A percentile compares a stretch with the other conserved stretches of the same genome.
Conservation (phyloP, 2,329 filamentous ascomycete genomes). For the Aschersonia sp. region DNA sequence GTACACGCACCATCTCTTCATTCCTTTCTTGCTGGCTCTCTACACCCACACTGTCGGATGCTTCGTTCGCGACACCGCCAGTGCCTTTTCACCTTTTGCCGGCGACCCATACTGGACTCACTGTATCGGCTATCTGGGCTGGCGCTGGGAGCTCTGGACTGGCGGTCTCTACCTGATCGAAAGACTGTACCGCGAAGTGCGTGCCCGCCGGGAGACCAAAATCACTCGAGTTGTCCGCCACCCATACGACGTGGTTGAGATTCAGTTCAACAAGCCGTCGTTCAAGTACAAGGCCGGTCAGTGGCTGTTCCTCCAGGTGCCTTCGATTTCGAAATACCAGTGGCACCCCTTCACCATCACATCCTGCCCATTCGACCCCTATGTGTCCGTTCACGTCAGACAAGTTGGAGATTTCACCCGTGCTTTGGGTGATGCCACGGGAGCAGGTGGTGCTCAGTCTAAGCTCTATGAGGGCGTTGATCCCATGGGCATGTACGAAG, state of each 20-base stretch:
- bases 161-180: slow-evolving; percentile 78
- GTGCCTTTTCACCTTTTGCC: slow-evolving; percentile 70
- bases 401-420: slow-evolving; percentile 95
- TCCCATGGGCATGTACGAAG: slow-evolving; percentile 93
- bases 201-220: slow-evolving; percentile 67
- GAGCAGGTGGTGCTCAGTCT: slow-evolving; percentile 72
- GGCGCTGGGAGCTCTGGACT: slow-evolving; percentile 88
- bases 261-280: slow-evolving; percentile 90
- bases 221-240: slow-evolving; percentile 92
- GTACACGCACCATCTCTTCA: slow-evolving; percentile 98
- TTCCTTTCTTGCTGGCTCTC: slow-evolving; percentile 82
- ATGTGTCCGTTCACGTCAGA: slow-evolving; percentile 85
- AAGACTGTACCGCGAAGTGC: slow-evolving; percentile 80
- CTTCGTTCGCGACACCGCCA: slow-evolving; percentile 73
- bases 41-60: slow-evolving; percentile 95
- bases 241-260: slow-evolving; percentile 93
- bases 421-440: slow-evolving; percentile 88
- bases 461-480: slow-evolving; percentile 86
- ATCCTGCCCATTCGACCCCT: slow-evolving; percentile 89
- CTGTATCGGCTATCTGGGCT: slow-evolving; percentile 89
- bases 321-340: slow-evolving; percentile 73
- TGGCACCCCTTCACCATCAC: slow-evolving; percentile 99
- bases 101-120: slow-evolving; percentile 74
- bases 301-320: slow-evolving; percentile 93
- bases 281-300: slow-evolving; percentile 98